Conservation (phyloP, 2,329 filamentous ascomycete genomes). For the Plectosphaerella cucumerina region DNA sequence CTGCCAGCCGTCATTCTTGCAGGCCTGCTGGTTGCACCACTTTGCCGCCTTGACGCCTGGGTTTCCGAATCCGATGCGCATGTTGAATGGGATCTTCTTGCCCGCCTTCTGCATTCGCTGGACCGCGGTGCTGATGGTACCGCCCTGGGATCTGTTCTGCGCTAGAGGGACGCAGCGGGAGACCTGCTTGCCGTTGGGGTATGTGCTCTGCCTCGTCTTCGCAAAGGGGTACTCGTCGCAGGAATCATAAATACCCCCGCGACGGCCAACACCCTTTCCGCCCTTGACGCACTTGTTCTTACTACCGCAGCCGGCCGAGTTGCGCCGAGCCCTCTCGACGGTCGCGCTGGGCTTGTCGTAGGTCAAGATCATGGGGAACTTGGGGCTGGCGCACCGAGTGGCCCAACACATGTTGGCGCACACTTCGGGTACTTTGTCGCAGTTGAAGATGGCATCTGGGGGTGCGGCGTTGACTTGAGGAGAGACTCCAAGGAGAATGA, state of each 20-base stretch:
- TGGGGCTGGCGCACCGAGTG: conserved; percentile 13
- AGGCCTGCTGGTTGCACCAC: conserved; percentile 13
- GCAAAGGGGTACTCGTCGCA: conserved; percentile 16
- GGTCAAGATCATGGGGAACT: conserved; percentile 4
- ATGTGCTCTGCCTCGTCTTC: conserved; percentile 5
- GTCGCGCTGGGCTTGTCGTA: neutral
- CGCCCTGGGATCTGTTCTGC: conserved; percentile 9
- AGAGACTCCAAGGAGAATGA: too few species aligned
- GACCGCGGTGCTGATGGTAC: conserved; percentile 4
- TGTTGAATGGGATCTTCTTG: neutral
- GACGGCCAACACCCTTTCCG: conserved; percentile 10
- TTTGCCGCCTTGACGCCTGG: conserved; percentile 8
- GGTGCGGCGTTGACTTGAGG: conserved; percentile 4
- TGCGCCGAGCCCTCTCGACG: neutral
- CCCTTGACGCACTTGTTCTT: conserved; percentile 11
- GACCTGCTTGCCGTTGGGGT: conserved; percentile 9
- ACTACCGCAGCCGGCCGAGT: conserved; percentile 6
- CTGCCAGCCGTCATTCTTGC: conserved; percentile 15
- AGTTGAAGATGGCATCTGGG: conserved; percentile 15
- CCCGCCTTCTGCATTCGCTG: conserved; percentile 2
- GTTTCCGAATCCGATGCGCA: conserved; percentile 14
- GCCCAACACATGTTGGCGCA: conserved; percentile 20
- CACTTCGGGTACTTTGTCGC: conserved; percentile 14
- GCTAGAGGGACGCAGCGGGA: conserved; percentile 13
- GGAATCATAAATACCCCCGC: conserved; percentile 5